phyloP scores from a whole-genome alignment of 352 stramenopile genomes.

The Phytophthora uliginosa region DNA sequence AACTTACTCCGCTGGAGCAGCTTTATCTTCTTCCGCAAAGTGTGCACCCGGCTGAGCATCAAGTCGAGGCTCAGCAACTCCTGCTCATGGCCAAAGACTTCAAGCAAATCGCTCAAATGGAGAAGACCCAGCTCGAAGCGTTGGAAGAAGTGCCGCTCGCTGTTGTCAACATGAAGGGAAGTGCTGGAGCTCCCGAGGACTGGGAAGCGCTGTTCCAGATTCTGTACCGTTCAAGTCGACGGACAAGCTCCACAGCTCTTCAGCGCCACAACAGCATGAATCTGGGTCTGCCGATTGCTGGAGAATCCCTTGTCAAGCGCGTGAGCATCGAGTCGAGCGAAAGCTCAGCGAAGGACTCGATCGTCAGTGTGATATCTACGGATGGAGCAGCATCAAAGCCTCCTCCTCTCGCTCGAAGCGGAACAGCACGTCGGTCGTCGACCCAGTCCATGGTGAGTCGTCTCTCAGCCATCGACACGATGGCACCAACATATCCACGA shows the following conservation, averaged over 20 bases:
- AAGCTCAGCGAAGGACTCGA: neutral
- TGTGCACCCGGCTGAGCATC: conserved; percentile 12
- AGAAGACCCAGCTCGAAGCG: conserved; percentile 42
- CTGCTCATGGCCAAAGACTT: conserved; percentile 44
- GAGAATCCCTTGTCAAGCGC: conserved; percentile 1
- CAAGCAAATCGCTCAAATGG: conserved; percentile 42
- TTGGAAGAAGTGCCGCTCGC: conserved; percentile 52
- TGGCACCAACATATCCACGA: conserved; percentile 42
- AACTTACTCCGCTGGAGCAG: conserved; percentile 7
- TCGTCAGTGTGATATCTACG: neutral
- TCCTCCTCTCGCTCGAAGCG: neutral
- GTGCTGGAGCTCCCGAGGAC: neutral
- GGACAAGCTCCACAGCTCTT: conserved; percentile 35
- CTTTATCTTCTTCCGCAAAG: conserved; percentile 27
- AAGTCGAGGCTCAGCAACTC: conserved; percentile 15
- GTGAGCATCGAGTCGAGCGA: neutral
- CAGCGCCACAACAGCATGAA: conserved; percentile 17
- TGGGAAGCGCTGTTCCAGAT: conserved; percentile 70
- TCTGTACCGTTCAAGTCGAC: conserved; percentile 39
- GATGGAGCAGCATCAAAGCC: neutral
- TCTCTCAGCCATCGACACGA: conserved; percentile 31
- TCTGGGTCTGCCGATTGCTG: neutral
- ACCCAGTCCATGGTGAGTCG: conserved; percentile 34
- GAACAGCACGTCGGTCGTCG: conserved; percentile 14
- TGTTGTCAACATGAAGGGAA: conserved; percentile 52